phyloP scores from a whole-genome alignment of 257 asterid genomes.

The Ballota nigra region DNA sequence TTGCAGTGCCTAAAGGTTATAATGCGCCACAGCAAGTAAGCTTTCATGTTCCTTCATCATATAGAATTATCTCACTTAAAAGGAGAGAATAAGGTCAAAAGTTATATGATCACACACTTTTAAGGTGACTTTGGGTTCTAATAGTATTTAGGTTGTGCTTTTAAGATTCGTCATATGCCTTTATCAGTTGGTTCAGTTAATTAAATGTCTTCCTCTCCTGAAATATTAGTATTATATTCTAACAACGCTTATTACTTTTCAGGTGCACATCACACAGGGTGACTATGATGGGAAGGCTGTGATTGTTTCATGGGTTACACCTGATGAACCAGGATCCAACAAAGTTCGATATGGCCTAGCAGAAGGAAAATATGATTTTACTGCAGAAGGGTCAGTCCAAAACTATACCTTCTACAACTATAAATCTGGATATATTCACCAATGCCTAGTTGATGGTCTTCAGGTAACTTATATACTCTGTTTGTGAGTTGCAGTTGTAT shows the following conservation, averaged over 20 bases:
- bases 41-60: not conserved
- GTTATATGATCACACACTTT: not conserved
- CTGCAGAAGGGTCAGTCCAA: slow-evolving; percentile 57
- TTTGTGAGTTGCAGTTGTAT: not conserved
- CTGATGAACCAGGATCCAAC: slow-evolving; percentile 74
- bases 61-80: not conserved
- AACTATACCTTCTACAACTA: slow-evolving; percentile 74
- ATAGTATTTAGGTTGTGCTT: slow-evolving; percentile 5
- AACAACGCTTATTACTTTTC: not conserved
- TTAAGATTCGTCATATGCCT: not conserved
- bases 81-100: not conserved
- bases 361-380: slow-evolving; percentile 56
- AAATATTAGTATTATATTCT: not conserved
- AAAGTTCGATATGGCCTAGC: slow-evolving; percentile 70
- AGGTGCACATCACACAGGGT: slow-evolving; percentile 96
- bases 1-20: slow-evolving; percentile 69
- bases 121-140: not conserved
- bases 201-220: not conserved
- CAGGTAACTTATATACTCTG: slow-evolving; percentile 45
- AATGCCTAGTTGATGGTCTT: slow-evolving; percentile 70
- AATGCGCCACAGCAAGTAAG: slow-evolving; percentile 93
- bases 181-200: not conserved
- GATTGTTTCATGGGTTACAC: slow-evolving; percentile 78
- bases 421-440: slow-evolving; percentile 78
- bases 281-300: slow-evolving; percentile 90